Conservation (phyloP, 768 basidiomycete species). For the Boletus fagicola region DNA sequence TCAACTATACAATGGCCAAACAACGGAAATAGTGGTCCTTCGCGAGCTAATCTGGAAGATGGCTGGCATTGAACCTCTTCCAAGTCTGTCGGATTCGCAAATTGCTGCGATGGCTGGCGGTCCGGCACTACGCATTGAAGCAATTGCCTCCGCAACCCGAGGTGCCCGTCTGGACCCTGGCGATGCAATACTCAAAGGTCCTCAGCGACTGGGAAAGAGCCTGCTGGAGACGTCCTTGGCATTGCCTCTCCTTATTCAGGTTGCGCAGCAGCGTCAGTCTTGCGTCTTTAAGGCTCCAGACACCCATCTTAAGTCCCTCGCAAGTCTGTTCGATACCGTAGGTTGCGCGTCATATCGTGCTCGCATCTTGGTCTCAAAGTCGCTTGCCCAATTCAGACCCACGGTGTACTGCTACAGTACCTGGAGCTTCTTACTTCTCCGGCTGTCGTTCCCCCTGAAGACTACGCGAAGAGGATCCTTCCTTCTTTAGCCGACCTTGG, state of each 20-base stretch:
- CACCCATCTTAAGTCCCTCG: constrained; percentile 81
- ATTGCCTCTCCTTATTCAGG: constrained; percentile 86
- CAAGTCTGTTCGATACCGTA: constrained; percentile 86
- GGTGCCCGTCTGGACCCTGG: constrained; percentile 70
- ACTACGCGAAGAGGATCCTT: constrained; percentile 71
- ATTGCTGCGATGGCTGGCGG: constrained; percentile 91
- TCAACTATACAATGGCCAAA: constrained; percentile 78
- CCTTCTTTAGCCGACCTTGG: constrained; percentile 76
- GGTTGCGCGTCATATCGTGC: constrained; percentile 34
- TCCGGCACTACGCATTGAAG: constrained; percentile 80
- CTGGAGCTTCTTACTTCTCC: constrained; percentile 81
- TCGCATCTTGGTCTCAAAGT: constrained; percentile 20
- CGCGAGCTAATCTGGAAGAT: constrained; percentile 92
- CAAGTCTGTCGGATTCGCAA: constrained; percentile 85
- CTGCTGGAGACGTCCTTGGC: constrained; percentile 71
- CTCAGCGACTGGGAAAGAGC: constrained; percentile 62
- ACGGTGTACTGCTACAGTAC: constrained; percentile 91
- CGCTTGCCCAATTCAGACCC: constrained; percentile 55
- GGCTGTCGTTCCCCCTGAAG: constrained; percentile 60
- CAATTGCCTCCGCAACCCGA: constrained; percentile 74
- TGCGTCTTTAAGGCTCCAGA: constrained; percentile 75
- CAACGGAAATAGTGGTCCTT: constrained; percentile 88
- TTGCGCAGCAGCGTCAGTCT: constrained; percentile 87
- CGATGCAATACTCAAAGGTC: constrained; percentile 63
- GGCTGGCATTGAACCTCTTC: constrained; percentile 90